Evolutionary conservation across 805 yeast species (phyloP).

Genomic region (Maudiozyma saulgeensis): DNA sequence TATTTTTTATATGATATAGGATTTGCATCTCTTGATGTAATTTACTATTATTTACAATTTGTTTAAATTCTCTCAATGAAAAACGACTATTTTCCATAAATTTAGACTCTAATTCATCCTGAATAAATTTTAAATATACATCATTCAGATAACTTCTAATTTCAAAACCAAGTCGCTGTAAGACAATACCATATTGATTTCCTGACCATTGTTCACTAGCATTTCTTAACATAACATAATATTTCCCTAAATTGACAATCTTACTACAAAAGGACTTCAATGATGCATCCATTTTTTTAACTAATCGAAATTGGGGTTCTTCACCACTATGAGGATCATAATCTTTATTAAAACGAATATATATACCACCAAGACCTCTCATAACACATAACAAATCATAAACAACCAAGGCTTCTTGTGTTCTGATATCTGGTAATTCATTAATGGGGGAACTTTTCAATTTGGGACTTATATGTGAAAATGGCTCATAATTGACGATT

Average conservation of each 20-base stretch:
- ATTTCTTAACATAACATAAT: slow-evolving; percentile 45
- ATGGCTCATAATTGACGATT: slow-evolving; percentile 30
- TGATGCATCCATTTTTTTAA: slow-evolving; percentile 63
- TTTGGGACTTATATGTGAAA: slow-evolving; percentile 25
- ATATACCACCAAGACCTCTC: slow-evolving; percentile 67
- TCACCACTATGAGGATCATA: slow-evolving; percentile 40
- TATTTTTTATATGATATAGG: slow-evolving; percentile 46
- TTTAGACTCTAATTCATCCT: slow-evolving; percentile 42
- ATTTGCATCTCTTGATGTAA: slow-evolving; percentile 38
- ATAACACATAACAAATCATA: slow-evolving; percentile 62
- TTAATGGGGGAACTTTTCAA: slow-evolving; percentile 38
- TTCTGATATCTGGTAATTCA: slow-evolving; percentile 29
- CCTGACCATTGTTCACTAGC: slow-evolving; percentile 53
- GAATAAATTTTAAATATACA: slow-evolving; percentile 28
- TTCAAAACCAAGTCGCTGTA: slow-evolving; percentile 62
- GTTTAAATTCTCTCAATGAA: slow-evolving; percentile 52
- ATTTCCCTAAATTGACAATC: slow-evolving; percentile 53
- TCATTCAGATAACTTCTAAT: slow-evolving; percentile 38
- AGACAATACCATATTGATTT: slow-evolving; percentile 54
- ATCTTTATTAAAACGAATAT: slow-evolving; percentile 56
- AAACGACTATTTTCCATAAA: slow-evolving; percentile 41
- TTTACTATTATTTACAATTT: slow-evolving; percentile 33
- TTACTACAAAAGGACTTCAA: slow-evolving; percentile 59
- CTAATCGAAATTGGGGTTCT: slow-evolving; percentile 63
- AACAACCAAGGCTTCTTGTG: slow-evolving; percentile 66